phyloP scores from a whole-genome alignment of 352 stramenopile genomes.

The Phytopythium montanum region DNA sequence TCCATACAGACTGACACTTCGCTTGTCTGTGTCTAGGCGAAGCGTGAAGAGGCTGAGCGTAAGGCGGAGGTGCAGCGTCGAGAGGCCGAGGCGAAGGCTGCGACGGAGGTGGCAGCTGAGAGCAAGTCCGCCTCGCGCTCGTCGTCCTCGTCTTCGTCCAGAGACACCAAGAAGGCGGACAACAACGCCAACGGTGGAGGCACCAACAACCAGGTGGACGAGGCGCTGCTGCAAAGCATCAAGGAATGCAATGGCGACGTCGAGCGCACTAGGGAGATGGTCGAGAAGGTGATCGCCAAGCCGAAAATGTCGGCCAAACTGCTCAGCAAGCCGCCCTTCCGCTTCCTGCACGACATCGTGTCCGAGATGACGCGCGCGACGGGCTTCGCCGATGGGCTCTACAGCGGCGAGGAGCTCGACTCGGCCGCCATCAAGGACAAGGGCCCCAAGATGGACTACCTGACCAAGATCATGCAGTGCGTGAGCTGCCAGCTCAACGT shows the following conservation, averaged over 20 bases:
- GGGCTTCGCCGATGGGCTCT: constrained; percentile 84
- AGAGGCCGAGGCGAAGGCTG: constrained; percentile 27
- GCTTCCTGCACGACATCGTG: constrained; percentile 86
- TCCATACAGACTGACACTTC: neutral
- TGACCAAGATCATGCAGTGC: constrained; percentile 89
- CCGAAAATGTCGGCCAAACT: constrained; percentile 86
- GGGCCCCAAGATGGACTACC: constrained; percentile 89
- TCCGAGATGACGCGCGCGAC: constrained; percentile 76
- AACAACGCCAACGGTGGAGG: constrained; percentile 24
- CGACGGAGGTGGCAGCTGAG: constrained; percentile 13
- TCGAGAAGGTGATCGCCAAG: constrained; percentile 80
- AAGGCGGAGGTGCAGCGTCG: constrained; percentile 22
- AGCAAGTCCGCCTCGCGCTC: constrained; percentile 29
- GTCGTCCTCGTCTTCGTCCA: constrained; percentile 20
- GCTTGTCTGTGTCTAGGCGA: neutral
- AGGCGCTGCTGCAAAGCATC: constrained; percentile 50
- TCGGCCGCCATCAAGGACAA: constrained; percentile 92
- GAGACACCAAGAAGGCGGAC: constrained; percentile 30
- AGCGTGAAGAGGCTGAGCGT: constrained; percentile 7
- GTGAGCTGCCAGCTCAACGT: constrained; percentile 88
- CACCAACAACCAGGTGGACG: constrained; percentile 28
- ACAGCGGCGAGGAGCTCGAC: constrained; percentile 85
- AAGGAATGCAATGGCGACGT: constrained; percentile 73
- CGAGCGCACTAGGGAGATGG: constrained; percentile 66
- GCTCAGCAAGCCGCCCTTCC: constrained; percentile 83